A percentile compares a stretch with the other conserved stretches of the same genome.
phyloP scores from a whole-genome alignment of 495 filamentous ascomycete species.

The Aspergillus bertholletiae region DNA sequence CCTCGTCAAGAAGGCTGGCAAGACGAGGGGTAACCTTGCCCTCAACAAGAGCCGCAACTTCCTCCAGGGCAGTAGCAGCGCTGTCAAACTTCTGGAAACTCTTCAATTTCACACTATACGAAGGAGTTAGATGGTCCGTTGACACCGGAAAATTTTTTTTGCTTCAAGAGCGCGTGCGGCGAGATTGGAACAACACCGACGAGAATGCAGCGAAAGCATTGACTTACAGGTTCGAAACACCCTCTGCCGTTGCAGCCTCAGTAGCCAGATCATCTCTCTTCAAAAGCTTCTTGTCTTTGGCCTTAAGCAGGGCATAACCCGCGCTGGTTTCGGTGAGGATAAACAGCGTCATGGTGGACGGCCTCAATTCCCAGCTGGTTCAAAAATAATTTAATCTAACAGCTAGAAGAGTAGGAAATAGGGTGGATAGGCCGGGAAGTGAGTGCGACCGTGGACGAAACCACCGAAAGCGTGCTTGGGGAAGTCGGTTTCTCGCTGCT shows the following conservation, averaged over 20 bases:
- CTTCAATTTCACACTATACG: constrained; percentile 81
- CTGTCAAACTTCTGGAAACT: constrained; percentile 96
- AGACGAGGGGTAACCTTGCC: constrained; percentile 96
- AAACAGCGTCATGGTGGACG: constrained; percentile 66
- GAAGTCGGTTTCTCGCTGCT: constrained; percentile 10
- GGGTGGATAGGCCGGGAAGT: constrained; percentile 18
- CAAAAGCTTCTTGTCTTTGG: constrained; percentile 95
- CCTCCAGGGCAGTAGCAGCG: constrained; percentile 78
- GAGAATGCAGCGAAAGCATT: constrained; percentile 5
- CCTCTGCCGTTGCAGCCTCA: constrained; percentile 76
- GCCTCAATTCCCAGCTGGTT: constrained; percentile 29
- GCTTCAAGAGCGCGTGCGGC: constrained; percentile 4
- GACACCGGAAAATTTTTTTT: constrained; percentile 14
- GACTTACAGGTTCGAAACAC: constrained; percentile 79
- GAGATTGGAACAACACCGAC: background rate
- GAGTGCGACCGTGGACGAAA: constrained; percentile 20
- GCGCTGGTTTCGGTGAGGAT: constrained; percentile 91
- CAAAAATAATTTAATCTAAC: constrained; percentile 14
- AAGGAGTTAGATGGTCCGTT: constrained; percentile 24
- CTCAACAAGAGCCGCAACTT: constrained; percentile 82
- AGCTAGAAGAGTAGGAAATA: constrained; percentile 13
- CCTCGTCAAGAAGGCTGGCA: constrained; percentile 71
- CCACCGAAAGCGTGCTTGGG: constrained; percentile 20
- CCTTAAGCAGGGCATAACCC: constrained; percentile 96
- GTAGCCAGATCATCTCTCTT: constrained; percentile 74